These are phyloP conservation scores for Globisporangium splendens DNA, from an alignment of 352 stramenopile genomes.

Conservation along the genomic window DNA sequence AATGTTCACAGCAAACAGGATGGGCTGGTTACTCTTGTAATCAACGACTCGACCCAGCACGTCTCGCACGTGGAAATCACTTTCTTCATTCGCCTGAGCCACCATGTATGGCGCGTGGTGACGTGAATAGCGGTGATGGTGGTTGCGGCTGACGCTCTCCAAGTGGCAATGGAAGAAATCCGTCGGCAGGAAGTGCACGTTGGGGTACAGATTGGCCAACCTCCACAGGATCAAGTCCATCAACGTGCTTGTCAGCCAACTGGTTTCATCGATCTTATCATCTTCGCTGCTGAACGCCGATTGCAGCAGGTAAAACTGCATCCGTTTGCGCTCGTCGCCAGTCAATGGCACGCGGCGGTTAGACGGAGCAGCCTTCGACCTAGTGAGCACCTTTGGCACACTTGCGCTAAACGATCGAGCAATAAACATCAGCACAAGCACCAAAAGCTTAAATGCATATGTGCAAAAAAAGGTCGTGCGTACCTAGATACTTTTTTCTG, in stretches of 20 bases:
- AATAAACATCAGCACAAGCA: neutral
- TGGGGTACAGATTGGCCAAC: conserved; percentile 66
- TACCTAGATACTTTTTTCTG: conserved; percentile 4
- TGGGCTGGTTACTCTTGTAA: conserved; percentile 42
- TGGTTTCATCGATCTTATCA: conserved; percentile 69
- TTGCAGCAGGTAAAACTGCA: conserved; percentile 36
- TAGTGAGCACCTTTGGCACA: conserved; percentile 6
- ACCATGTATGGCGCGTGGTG: neutral
- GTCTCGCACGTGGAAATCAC: conserved; percentile 39
- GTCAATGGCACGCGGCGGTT: conserved; percentile 8
- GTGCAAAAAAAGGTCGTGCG: neutral
- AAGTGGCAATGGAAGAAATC: conserved; percentile 79
- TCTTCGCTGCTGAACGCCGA: conserved; percentile 46
- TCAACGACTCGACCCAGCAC: conserved; percentile 66
- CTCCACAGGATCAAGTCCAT: conserved; percentile 86
- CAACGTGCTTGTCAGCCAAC: conserved; percentile 79
- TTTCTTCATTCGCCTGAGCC: neutral
- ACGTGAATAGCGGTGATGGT: conserved; percentile 4
- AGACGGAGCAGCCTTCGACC: conserved; percentile 1
- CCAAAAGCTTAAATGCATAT: neutral
- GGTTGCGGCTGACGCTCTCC: conserved; percentile 18
- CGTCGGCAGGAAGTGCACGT: conserved; percentile 79
- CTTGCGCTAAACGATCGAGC: neutral
- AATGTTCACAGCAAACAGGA: conserved; percentile 85
- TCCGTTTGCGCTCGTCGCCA: conserved; percentile 11